Evolutionary conservation across 306 rosid genomes (phyloP).

Genomic region (Elaeagnus macrophylla): DNA sequence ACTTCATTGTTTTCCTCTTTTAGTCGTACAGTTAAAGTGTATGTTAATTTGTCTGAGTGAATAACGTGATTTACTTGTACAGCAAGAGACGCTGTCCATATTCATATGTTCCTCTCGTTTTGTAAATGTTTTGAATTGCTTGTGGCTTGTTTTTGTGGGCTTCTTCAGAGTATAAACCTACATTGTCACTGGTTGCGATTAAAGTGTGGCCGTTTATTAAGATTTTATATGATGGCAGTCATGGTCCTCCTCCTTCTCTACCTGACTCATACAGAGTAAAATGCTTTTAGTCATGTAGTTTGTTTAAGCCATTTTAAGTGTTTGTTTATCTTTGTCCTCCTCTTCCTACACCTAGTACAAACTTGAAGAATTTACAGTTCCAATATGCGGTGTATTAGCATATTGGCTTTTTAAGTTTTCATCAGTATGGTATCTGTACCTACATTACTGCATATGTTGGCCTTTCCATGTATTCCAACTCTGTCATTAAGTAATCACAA

Average conservation of each 20-base stretch:
- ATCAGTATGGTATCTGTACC: not conserved
- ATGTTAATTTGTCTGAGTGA: slow-evolving; percentile 66
- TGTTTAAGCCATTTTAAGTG: slow-evolving; percentile 15
- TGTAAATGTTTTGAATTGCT: slow-evolving; percentile 19
- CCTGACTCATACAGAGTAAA: slow-evolving; percentile 34
- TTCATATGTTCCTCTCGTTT: slow-evolving; percentile 8
- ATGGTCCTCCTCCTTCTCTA: too few species aligned
- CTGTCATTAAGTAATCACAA: slow-evolving; percentile 11
- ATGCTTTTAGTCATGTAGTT: slow-evolving; percentile 10
- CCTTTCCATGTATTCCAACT: slow-evolving; percentile 1
- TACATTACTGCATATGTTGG: not conserved
- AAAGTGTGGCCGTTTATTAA: not conserved
- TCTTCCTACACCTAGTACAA: slow-evolving; percentile 5
- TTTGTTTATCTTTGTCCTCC: slow-evolving; percentile 1
- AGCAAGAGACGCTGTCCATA: slow-evolving; percentile 14
- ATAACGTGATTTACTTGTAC: slow-evolving; percentile 6
- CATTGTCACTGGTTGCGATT: slow-evolving; percentile 3
- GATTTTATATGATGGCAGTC: slow-evolving; percentile 7
- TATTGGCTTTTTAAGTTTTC: not conserved
- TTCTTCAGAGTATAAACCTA: slow-evolving; percentile 4
- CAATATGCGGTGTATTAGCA: not conserved
- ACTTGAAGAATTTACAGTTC: slow-evolving; percentile 4
- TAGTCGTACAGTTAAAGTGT: slow-evolving; percentile 38
- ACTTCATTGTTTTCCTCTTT: slow-evolving; percentile 10
- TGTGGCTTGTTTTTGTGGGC: slow-evolving; percentile 16